Evolutionary conservation across 2,329 filamentous ascomycete species (phyloP).

Genomic region (Xylariaceae sp.): DNA sequence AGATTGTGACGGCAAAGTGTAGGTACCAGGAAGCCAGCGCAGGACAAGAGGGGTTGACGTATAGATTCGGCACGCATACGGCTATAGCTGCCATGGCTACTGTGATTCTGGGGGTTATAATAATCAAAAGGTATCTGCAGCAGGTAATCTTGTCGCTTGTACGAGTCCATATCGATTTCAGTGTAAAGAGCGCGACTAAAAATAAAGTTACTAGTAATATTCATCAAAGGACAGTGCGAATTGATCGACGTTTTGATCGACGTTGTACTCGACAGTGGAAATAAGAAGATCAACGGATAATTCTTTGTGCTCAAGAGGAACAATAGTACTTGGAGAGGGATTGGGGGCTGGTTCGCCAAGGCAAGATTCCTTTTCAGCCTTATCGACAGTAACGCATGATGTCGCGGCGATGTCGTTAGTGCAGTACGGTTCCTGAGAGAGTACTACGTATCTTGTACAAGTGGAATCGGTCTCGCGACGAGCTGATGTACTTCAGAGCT

Average conservation of each 20-base stretch:
- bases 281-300: neutral
- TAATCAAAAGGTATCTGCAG: neutral
- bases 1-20: neutral
- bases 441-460: neutral
- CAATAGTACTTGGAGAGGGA: neutral
- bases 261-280: neutral
- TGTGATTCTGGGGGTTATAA: neutral
- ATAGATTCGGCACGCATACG: neutral
- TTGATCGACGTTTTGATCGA: no score
- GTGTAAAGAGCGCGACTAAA: neutral
- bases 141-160: neutral
- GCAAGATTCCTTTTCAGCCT: constrained; percentile 14
- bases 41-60: neutral
- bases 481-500: neutral
- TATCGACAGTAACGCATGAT: constrained; percentile 1
- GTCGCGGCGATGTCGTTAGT: neutral
- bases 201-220: neutral
- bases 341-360: constrained; percentile 12
- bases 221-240: neutral
- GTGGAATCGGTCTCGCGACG: neutral
- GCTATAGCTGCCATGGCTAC: neutral
- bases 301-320: neutral
- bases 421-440: neutral
- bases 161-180: neutral
- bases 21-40: neutral